Evolutionary conservation across 257 asterid species (phyloP).

Genomic region (Fraxinus excelsior): DNA sequence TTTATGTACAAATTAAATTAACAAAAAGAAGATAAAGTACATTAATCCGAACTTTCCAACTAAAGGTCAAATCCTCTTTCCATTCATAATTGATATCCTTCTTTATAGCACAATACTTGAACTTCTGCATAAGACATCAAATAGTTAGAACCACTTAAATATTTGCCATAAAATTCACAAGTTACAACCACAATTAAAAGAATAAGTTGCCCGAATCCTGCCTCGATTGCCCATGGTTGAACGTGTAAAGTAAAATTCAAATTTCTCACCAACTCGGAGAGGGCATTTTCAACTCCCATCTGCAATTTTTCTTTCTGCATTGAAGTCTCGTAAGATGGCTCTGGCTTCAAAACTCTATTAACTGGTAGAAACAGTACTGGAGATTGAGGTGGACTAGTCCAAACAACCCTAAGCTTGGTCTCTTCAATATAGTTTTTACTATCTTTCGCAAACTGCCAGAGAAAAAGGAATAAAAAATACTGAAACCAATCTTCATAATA

Average conservation of each 20-base stretch:
- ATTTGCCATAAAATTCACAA: too few species aligned
- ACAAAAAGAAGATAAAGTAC: too few species aligned
- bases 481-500: neutral
- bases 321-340: constrained; percentile 27
- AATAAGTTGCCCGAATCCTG: neutral
- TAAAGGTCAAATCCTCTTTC: too few species aligned
- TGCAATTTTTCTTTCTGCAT: constrained; percentile 24
- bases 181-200: neutral
- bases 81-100: too few species aligned
- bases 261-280: neutral
- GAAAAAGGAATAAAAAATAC: constrained; percentile 1
- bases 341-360: constrained; percentile 27
- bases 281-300: neutral
- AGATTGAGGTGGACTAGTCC: constrained; percentile 39
- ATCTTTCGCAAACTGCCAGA: constrained; percentile 41
- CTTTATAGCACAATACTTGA: too few species aligned
- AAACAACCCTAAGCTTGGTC: constrained; percentile 46
- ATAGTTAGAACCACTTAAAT: too few species aligned
- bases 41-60: too few species aligned
- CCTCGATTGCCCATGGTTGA: neutral
- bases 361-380: constrained; percentile 36
- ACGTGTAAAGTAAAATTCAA: neutral
- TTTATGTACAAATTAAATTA: too few species aligned
- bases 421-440: constrained; percentile 46
- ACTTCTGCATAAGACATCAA: too few species aligned